Conservation (phyloP, 2,329 filamentous ascomycete species). For the Curvularia eragrostidis region DNA sequence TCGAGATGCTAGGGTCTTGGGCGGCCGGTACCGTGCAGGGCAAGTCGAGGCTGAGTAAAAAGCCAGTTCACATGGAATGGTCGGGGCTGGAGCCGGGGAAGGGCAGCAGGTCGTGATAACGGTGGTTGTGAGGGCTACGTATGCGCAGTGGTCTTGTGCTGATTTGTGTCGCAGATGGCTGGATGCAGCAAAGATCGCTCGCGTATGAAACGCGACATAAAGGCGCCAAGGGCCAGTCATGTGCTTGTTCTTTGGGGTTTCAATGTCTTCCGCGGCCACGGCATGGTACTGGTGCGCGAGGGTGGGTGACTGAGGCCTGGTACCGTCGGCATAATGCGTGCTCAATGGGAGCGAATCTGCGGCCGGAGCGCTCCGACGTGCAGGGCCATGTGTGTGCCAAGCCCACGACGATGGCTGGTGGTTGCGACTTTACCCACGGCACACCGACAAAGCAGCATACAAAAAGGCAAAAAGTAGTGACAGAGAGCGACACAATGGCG, state of each 20-base stretch:
- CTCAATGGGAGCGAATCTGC: too few relatives aligned
- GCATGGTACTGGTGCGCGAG: neutral
- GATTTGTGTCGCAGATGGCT: constrained; percentile 10
- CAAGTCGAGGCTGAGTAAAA: neutral
- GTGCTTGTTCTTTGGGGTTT: neutral
- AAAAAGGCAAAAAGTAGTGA: neutral
- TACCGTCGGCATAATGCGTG: neutral
- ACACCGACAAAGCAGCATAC: constrained; percentile 24
- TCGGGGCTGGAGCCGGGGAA: neutral
- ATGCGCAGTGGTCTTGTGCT: constrained; percentile 2
- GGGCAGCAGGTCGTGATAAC: neutral
- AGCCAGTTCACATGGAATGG: neutral
- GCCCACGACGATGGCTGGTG: constrained; percentile 1
- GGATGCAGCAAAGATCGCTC: constrained; percentile 10
- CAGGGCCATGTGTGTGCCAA: constrained; percentile 11
- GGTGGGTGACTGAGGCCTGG: too few relatives aligned
- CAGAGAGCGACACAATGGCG: constrained; percentile 18
- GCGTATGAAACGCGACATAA: constrained; percentile 16
- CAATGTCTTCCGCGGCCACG: neutral
- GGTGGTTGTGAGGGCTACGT: neutral
- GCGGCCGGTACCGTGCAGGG: neutral
- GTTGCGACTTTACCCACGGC: neutral
- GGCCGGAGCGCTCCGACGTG: neutral
- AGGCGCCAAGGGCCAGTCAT: constrained; percentile 13
- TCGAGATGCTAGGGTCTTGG: neutral